Evolutionary conservation across 768 basidiomycete genomes (phyloP), one percentile per base, ranked within the genome.

Genomic region (Naganishia onofrii): DNA sequence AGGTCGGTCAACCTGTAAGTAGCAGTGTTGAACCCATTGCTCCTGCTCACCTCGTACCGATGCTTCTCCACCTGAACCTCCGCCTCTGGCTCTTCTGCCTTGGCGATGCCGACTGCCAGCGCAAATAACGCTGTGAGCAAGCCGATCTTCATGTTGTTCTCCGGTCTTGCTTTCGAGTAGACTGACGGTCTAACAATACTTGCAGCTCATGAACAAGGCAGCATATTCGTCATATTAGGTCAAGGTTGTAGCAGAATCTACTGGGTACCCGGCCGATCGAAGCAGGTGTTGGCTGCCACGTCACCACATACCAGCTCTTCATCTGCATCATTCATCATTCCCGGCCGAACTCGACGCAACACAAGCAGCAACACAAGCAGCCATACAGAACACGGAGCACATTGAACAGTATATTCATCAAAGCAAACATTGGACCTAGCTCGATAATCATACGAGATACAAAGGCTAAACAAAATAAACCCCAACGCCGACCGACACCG

Each of bases 401-500:
- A n/a, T n/a, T n/a, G n/a, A n/a, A n/a, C n/a, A n/a, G n/a, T n/a
- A n/a, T 58, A 34, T 23, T 36, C 19, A 29, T 58, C 57, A 58
- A 34, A 31, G n/a, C 36, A 31, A 2, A 34, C 7, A 58, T 58
- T 9, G 17, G 13, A 21, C 21, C n/a, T 23, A 7, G 9, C 31
- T 10, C n/a, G 13, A 7, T 2, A 29, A 34, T 57, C n/a, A 34
- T 57, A 57, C 60, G 60, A 63, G 38, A 63, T 42, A 63, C 60
- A 58, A 58, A 36, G 42, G 46, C 23, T 44, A 44, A 63, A 31
- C n/a, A 42, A 63, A 34, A 32, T 31, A 15, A 23, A 44, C 36
- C 60, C 26, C 60, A 63, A 34, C 31, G 57, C 60, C 15, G 38
- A 34, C 36, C 60, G 38, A 63, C 60, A 63, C 60, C 52, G 60